Evolutionary conservation across 1,284 basidiomycete genomes (phyloP).

Genomic region (Austropuccinia psidii): DNA sequence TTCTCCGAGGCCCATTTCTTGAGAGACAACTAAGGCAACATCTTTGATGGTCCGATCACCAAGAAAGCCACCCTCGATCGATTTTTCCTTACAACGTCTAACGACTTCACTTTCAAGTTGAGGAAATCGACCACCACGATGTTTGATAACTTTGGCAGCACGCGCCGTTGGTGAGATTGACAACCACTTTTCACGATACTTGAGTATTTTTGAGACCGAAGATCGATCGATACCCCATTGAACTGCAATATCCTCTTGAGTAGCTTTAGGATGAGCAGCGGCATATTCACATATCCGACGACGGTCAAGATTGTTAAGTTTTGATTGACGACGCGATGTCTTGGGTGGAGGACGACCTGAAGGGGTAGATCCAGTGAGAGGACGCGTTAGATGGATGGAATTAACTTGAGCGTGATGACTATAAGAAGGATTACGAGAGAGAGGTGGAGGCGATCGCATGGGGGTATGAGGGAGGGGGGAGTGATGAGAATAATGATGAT

Average conservation of each 20-base stretch:
- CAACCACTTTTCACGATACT: constrained; percentile 72
- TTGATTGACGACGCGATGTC: constrained; percentile 59
- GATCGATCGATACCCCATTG: constrained; percentile 73
- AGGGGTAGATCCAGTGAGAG: constrained; percentile 81
- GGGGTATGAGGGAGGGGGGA: constrained; percentile 55
- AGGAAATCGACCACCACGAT: constrained; percentile 58
- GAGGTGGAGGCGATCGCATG: constrained; percentile 60
- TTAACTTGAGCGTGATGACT: constrained; percentile 59
- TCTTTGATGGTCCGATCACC: constrained; percentile 64
- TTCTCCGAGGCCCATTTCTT: constrained; percentile 54
- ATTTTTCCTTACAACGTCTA: constrained; percentile 57
- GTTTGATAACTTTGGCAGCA: constrained; percentile 57
- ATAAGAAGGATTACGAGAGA: constrained; percentile 63
- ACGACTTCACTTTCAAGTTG: constrained; percentile 62
- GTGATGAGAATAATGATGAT: constrained; percentile 66
- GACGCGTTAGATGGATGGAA: constrained; percentile 59
- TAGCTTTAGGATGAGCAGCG: constrained; percentile 51
- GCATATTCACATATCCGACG: constrained; percentile 67
- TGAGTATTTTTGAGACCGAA: constrained; percentile 87
- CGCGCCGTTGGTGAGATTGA: constrained; percentile 57
- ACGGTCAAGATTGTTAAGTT: constrained; percentile 64
- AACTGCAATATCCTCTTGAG: constrained; percentile 69
- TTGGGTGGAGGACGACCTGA: constrained; percentile 72
- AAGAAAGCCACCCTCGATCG: constrained; percentile 54
- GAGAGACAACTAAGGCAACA: constrained; percentile 64